A percentile compares a stretch with the other conserved stretches of the same genome.
These are phyloP conservation scores for Yamadazyma dendronema DNA, from an alignment of 1,139 yeast species.

Conservation along the genomic window DNA sequence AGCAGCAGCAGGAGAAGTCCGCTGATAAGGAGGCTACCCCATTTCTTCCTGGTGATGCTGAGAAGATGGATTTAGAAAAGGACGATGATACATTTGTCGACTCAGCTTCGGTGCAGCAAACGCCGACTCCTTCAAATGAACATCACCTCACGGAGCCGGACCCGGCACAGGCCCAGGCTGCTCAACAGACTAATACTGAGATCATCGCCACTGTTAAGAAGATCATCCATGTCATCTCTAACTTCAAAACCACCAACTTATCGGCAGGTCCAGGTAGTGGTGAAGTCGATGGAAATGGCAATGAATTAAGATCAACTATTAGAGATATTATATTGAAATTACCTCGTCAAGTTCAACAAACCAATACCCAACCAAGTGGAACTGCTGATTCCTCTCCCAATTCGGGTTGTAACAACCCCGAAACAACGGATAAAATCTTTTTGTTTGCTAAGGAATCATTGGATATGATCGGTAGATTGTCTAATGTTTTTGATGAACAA, in stretches of 20 bases:
- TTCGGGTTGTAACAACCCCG: no score
- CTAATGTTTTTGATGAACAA: slow-evolving; percentile 80
- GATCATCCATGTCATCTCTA: slow-evolving; percentile 81
- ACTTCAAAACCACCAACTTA: slow-evolving; percentile 74
- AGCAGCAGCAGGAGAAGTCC: neutral
- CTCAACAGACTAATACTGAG: slow-evolving; percentile 66
- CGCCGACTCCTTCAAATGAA: slow-evolving; percentile 5
- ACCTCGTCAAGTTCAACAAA: slow-evolving; percentile 50
- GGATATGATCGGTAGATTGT: slow-evolving; percentile 82
- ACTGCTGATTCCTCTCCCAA: no score
- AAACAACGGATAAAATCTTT: slow-evolving; percentile 61
- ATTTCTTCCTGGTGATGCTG: neutral
- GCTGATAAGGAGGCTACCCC: neutral
- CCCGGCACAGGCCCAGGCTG: slow-evolving; percentile 13
- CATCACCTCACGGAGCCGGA: neutral
- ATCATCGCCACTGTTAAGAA: slow-evolving; percentile 86
- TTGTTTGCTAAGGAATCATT: slow-evolving; percentile 85
- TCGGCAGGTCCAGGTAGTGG: slow-evolving; percentile 16
- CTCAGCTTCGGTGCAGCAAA: slow-evolving; percentile 5
- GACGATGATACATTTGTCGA: slow-evolving; percentile 9
- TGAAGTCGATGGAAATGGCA: slow-evolving; percentile 9
- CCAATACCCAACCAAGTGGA: slow-evolving; percentile 8
- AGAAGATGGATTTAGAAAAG: slow-evolving; percentile 7
- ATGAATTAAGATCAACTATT: slow-evolving; percentile 61
- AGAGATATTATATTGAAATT: slow-evolving; percentile 73